Base-by-base conservation (phyloP, 2,329 filamentous ascomycete species). In the Alternaria sp. region DNA sequence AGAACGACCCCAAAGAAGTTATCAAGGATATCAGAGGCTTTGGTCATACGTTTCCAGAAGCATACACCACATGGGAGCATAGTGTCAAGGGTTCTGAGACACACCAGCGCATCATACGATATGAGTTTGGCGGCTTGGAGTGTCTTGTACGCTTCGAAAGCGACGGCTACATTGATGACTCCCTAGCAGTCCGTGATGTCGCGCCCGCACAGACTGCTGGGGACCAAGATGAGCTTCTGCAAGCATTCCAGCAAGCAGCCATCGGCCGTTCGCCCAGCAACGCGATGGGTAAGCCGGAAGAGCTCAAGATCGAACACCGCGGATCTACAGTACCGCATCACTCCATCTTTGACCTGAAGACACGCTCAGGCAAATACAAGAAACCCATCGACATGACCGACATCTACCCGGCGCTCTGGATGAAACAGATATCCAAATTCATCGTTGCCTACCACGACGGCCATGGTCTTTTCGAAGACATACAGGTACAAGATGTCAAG, bases 1-100 rank as follows among this genome's bases (percentile, higher is more conserved):
- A 90, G 69, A 88, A 87, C 47, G 84, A 86, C 0, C 88, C 89
- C 0, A 85, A 75, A 0, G 87, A 90, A 67, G 72, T 82, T 0
- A 88, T 92, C 6, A 67, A 78, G 0, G 82, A 82, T n/a, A 78
- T 92, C 0, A 69, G 69, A 15, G 90, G 90, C 0, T 91, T 84
- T 68, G 89, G 90, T 0, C 89, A 92, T 68, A 84, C 87, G 0
- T 92, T 93, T 66, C 88, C 88, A 0, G 88, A 91, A 51, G 82
- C 83, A 1, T 89, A 91, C 70, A 92, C 90, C 0, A 87, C 83
- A 0, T 92, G 89, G 89, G 85, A 86, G 10, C 11, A 69, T 0
- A 83, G 82, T 1, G 85, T 88, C 0, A 83, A 81, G 49, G 81
- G 82, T 0, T 92, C 89, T 0, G 79, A 78, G 2, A 88, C 87